These are phyloP conservation scores for Cladosporium oxysporum DNA, from an alignment of 2,329 filamentous ascomycete species.

Conservation along the genomic window DNA sequence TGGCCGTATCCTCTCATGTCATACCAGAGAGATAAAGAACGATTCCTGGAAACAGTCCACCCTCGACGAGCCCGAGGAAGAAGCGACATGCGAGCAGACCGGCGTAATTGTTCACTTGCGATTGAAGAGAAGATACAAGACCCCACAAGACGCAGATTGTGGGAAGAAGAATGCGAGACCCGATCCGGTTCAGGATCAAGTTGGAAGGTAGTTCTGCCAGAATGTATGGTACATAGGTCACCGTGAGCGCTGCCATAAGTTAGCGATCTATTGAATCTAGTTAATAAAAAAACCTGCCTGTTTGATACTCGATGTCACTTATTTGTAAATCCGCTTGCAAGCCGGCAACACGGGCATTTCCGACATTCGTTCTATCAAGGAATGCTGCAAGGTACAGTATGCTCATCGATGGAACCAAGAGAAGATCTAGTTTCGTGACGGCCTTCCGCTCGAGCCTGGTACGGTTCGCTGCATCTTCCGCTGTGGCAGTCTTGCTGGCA, in stretches of 20 bases:
- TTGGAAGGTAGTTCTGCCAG: slow-evolving; percentile 42
- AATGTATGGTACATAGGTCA: slow-evolving; percentile 44
- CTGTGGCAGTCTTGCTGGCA: neutral
- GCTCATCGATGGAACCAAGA: slow-evolving; percentile 63
- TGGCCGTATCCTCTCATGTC: slow-evolving; percentile 56
- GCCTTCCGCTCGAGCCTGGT: slow-evolving; percentile 54
- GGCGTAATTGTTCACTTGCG: slow-evolving; percentile 33
- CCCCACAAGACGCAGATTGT: slow-evolving; percentile 37
- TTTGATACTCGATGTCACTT: slow-evolving; percentile 23
- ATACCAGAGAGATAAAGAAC: slow-evolving; percentile 53
- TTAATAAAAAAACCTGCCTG: too few species aligned
- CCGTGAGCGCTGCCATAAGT: neutral
- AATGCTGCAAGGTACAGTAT: slow-evolving; percentile 59
- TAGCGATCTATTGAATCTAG: neutral
- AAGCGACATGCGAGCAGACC: slow-evolving; percentile 33
- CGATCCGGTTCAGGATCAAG: slow-evolving; percentile 41
- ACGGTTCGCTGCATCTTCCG: neutral
- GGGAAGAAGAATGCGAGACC: slow-evolving; percentile 39
- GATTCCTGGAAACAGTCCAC: slow-evolving; percentile 40
- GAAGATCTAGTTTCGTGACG: slow-evolving; percentile 69
- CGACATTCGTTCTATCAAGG: slow-evolving; percentile 8
- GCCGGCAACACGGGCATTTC: slow-evolving; percentile 8
- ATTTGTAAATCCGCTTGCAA: slow-evolving; percentile 22
- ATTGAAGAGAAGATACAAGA: slow-evolving; percentile 34
- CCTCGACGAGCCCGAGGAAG: slow-evolving; percentile 62